phyloP scores from a whole-genome alignment of 768 basidiomycete species.

The Podaxis mareebaensis region DNA sequence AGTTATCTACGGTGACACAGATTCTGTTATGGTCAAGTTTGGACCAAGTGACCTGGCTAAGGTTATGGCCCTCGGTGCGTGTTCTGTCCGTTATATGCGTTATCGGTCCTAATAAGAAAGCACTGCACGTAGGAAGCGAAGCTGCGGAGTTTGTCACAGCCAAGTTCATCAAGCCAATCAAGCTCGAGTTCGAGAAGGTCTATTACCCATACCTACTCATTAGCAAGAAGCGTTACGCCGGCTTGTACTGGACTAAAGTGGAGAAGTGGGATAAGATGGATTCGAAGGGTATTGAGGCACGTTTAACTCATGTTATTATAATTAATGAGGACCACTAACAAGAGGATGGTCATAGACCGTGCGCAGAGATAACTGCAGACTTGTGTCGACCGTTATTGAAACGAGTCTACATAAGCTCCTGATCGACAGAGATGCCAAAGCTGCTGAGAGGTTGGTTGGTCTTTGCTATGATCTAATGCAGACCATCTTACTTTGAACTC shows the following conservation, averaged over 20 bases:
- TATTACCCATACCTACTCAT: constrained; percentile 98
- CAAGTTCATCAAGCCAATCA: constrained; percentile 94
- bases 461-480: background rate
- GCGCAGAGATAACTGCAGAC: constrained; percentile 96
- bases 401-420: constrained; percentile 98
- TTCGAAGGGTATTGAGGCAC: constrained; percentile 96
- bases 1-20: constrained; percentile 98
- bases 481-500: constrained; percentile 12
- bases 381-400: constrained; percentile 97
- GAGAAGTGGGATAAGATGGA: constrained; percentile 99
- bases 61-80: constrained; percentile 88
- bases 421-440: constrained; percentile 91
- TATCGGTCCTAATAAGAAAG: background rate
- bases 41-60: constrained; percentile 83
- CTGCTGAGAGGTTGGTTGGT: constrained; percentile 81
- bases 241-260: constrained; percentile 93
- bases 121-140: constrained; percentile 65
- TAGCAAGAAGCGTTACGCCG: constrained; percentile 98
- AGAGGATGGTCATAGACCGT: constrained; percentile 67
- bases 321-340: background rate
- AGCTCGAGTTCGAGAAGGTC: constrained; percentile 98
- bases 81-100: background rate
- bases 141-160: constrained; percentile 89
- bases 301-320: constrained; percentile 20
- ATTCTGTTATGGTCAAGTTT: constrained; percentile 98